Evolutionary conservation across 371 early-diverging fungal species (phyloP), one percentile per base, ranked within the genome.

Genomic region (Sporodiniella umbellata): DNA sequence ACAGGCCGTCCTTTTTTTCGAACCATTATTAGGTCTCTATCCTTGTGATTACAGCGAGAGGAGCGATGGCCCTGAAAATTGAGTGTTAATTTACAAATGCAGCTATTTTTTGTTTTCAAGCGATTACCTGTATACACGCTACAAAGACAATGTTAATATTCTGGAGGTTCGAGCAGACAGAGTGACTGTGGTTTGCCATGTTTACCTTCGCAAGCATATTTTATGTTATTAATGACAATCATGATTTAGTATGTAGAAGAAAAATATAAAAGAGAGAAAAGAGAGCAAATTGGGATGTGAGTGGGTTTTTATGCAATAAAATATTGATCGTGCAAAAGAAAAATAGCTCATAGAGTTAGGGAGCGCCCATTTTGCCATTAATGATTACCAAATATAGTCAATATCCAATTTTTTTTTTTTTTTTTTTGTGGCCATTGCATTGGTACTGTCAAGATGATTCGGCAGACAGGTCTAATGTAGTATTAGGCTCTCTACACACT

Each of bases 161-260:
- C 35, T n/a, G 35, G 15, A 35, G 14, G n/a, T 35, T 35, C 5
- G 15, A 35, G n/a, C 11, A 35, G 7, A 7, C 10, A 7, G 30
- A n/a, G n/a, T n/a, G n/a, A n/a, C n/a, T 28, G 4, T 28, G 4
- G 30, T 28, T 28, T 35, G 11, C 14, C 15, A 5, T 14, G 26
- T 40, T 49, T 30, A 49, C 50, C 35, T 22, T 37, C 38, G 21
- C 50, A 49, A 26, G 50, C 50, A 38, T 49, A 49, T 40, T 49
- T 49, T 7, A 40, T 39, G 23, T 40, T 40, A 25, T 49, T 30
- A 11, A 49, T 49, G 11, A 49, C 11, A 19, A 49, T 40, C 50
- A 49, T 49, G 10, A 12, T 15, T 11, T 11, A 35, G 5, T 11
- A 5, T 35, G 35, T 35, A 35, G 15, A n/a, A 35, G 15, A 15